These are phyloP conservation scores for Elongisporangium undulatum DNA, from an alignment of 352 stramenopile species.

Conservation along the genomic window DNA sequence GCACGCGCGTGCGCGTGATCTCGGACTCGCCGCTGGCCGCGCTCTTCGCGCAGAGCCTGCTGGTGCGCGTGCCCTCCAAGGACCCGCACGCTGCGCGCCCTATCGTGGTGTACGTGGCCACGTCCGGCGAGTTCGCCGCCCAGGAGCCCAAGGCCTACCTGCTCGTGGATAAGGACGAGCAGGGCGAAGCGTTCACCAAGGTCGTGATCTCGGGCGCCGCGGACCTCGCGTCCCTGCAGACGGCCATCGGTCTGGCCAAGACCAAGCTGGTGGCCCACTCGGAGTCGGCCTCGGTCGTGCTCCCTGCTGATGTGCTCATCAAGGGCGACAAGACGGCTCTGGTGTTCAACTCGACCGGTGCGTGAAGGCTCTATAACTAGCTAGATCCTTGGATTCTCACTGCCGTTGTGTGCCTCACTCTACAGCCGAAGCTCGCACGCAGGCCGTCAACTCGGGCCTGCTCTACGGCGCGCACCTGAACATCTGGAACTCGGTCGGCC, in stretches of 20 bases:
- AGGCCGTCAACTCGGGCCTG: slow-evolving; percentile 51
- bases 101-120: slow-evolving; percentile 76
- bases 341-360: slow-evolving; percentile 63
- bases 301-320: slow-evolving; percentile 49
- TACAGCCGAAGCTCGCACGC: slow-evolving; percentile 36
- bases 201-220: slow-evolving; percentile 61
- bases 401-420: not conserved
- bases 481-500: slow-evolving; percentile 62
- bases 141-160: slow-evolving; percentile 53
- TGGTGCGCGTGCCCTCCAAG: slow-evolving; percentile 66
- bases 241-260: slow-evolving; percentile 60
- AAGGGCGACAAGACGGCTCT: slow-evolving; percentile 63
- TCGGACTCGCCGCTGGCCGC: slow-evolving; percentile 71
- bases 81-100: slow-evolving; percentile 61
- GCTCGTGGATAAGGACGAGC: slow-evolving; percentile 63
- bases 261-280: slow-evolving; percentile 61
- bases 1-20: slow-evolving; percentile 74
- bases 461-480: slow-evolving; percentile 67
- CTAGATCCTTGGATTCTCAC: not conserved
- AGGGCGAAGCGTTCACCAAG: slow-evolving; percentile 60
- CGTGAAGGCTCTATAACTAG: slow-evolving; percentile 1
- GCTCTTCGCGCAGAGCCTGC: slow-evolving; percentile 62
- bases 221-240: slow-evolving; percentile 44
- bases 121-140: slow-evolving; percentile 50
- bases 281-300: slow-evolving; percentile 48